Evolutionary conservation across 768 basidiomycete genomes (phyloP), one percentile per base, ranked within the genome.

Genomic region (Lactifluus piperatus): DNA sequence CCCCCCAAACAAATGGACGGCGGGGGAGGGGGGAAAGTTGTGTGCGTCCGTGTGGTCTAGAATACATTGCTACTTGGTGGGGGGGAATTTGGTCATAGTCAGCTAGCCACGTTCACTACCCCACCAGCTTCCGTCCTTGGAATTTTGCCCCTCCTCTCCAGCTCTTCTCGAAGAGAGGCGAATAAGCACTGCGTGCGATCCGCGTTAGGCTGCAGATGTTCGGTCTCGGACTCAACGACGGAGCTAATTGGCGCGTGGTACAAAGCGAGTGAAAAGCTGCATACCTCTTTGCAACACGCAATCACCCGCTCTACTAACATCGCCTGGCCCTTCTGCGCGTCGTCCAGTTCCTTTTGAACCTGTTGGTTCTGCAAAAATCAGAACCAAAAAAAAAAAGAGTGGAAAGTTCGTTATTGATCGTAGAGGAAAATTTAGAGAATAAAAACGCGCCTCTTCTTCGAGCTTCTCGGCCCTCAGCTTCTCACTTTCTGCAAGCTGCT

Each of bases 251-350:
- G 11, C n/a, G 41, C 27, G 30, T 50, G n/a, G 60, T 32, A 41
- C n/a, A n/a, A 53, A 36, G 51, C 16, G 63, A n/a, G 32, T 44
- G 43, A 50, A 50, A 52, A 49, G 14, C 22, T 32, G 60, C 85
- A 70, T 66, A 90, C 90, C 82, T 91, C 90, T 77, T 89, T 88
- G 76, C 88, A 92, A 66, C 88, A 92, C 24, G 84, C 77, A 64
- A 91, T 84, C 51, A 92, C 76, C 66, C 89, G 90, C 73, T 92
- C 89, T 60, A 92, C 85, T 58, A 92, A 78, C 74, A 85, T 78
- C 26, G 86, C 81, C 70, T 91, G 88, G 46, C 83, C 82, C 59
- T 82, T 83, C 69, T 88, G 87, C 22, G 83, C 81, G n/a, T 87
- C 84, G 64, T 91, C 88, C 56, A 92, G 75, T 52, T 91, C 86